Base-by-base conservation (phyloP, 176 grass and related monocot species). In the Juncus effusus region DNA sequence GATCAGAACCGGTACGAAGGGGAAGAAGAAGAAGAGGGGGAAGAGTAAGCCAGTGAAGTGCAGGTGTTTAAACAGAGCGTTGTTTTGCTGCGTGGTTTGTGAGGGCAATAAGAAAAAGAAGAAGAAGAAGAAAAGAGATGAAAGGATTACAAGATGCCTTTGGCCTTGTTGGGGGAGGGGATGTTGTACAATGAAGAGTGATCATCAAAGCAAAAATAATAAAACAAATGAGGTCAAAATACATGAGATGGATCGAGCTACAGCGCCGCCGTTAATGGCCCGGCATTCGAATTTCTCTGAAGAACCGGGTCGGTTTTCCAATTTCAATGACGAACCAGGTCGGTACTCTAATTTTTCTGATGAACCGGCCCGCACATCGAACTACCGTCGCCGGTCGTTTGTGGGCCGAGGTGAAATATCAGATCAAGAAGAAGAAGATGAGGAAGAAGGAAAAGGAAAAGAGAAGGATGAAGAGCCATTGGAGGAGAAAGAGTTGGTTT, bases 61-160 rank as follows among this genome's bases (percentile, higher is more conserved):
- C 78, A 82, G 76, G 38, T 99, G 88, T 69, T 57, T 99, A 3
- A 80, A 82, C 64, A 89, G 68, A 56, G 74, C 57, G 40, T 42
- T 92, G 5, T 19, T 99, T 36, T 93, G 94, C 58, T 80, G 85
- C 45, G 69, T 73, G 41, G 69, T 89, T 54, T 76, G 65, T n/a
- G 81, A 64, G 59, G 10, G 76, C 6, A 62, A 51, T 0, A 56
- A 37, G 77, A 65, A 67, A 38, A 63, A 63, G 40, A 44, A 36
- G 11, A 65, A 49, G 5, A 75, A 76, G 65, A 60, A 72, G 39
- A 63, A 76, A 35, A 10, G 61, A 16, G 69, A 73, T 13, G 87
- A 65, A 47, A 54, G 12, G 35, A 77, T 64, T 66, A 42, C 60
- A 13, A 59, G 9, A 3, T 36, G 76, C 2, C 13, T 80, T 11